Base-by-base conservation (phyloP, 768 basidiomycete species). In the Lyophyllum decastes region DNA sequence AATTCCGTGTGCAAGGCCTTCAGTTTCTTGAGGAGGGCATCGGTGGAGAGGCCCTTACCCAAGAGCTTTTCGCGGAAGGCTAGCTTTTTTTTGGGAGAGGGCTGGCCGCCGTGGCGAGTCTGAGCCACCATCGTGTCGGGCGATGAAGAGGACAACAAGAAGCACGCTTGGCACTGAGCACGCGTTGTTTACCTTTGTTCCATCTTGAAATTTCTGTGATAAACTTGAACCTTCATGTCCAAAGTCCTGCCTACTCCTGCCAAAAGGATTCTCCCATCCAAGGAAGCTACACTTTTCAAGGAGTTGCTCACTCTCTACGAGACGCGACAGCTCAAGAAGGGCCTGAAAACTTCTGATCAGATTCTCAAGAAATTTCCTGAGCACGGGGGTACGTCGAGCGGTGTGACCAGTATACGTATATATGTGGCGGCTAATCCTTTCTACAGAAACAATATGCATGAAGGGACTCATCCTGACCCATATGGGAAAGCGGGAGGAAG, bases 341-440 rank as follows among this genome's bases (percentile, higher is more conserved):
- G 89, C 22, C 82, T 90, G 59, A 97, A 97, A 72, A 85, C 89
- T 7, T 92, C 94, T 1, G 95, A 98, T 74, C 86, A 86, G 66
- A 95, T 98, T 70, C 85, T 99, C 70, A 95, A 94, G 77, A 97
- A 96, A 78, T 86, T 88, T 66, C 95, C 97, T 0, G 88, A 96
- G 43, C 95, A 99, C 80, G 97, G 96, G 66, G 95, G 96, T 94
- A 66, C 35, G 35, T 65, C 17, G 7, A 19, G 46, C 22, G n/a
- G 10, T 47, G 30, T 41, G 8, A n/a, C 49, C 25, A 44, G 43
- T 21, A 25, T 30, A 5, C 52, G 24, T 34, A 35, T 21, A 25
- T 30, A 5, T 49, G 24, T 34, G 45, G 47, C 46, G 40, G 25
- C 49, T 54, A 51, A 55, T 55, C 55, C 55, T 48, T 34, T 49